Conservation (phyloP, 2,329 filamentous ascomycete genomes). For the Mycosphaerella sp. region DNA sequence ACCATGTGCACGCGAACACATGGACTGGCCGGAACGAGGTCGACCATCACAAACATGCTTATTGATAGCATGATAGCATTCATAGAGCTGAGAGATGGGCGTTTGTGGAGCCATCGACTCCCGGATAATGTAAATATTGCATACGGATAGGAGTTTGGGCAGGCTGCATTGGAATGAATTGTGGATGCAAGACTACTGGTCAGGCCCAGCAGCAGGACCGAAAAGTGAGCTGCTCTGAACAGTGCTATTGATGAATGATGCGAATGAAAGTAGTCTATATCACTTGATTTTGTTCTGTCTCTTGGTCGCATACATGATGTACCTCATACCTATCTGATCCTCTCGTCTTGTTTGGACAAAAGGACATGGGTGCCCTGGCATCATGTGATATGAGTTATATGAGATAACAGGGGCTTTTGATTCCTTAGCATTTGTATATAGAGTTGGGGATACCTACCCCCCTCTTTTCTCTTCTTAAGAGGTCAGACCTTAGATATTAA, state of each 20-base stretch:
- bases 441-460: too few relatives aligned
- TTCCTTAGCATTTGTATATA: too few relatives aligned
- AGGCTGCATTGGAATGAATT: not conserved
- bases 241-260: constrained; percentile 8
- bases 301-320: not conserved
- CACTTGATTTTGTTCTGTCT: not conserved
- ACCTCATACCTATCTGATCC: not conserved
- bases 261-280: constrained; percentile 6
- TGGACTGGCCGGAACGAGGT: not conserved
- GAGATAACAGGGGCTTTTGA: too few relatives aligned
- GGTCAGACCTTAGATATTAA: too few relatives aligned
- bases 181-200: not conserved
- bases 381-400: too few relatives aligned
- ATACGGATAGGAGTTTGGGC: constrained; percentile 10
- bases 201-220: constrained; percentile 5
- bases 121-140: constrained; percentile 19
- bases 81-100: not conserved
- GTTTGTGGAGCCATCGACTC: not conserved
- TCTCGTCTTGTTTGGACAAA: too few relatives aligned
- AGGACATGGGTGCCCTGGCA: too few relatives aligned
- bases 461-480: too few relatives aligned
- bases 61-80: not conserved
- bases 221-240: not conserved
- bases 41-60: not conserved
- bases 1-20: not conserved